Conservation (phyloP, 2,329 filamentous ascomycete species). For the Aureobasidium sp. region DNA sequence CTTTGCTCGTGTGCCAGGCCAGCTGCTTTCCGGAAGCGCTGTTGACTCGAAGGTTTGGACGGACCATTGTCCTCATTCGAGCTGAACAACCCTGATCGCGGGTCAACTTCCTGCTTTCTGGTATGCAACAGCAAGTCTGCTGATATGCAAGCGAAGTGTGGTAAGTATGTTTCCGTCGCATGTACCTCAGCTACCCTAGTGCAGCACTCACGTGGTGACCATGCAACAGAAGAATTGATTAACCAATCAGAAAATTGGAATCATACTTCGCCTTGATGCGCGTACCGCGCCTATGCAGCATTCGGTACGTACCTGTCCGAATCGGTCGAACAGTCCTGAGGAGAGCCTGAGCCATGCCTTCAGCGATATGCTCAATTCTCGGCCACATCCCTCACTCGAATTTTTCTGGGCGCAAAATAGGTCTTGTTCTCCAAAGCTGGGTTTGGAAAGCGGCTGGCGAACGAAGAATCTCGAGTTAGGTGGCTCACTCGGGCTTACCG, state of each 20-base stretch:
- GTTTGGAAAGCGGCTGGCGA: not conserved
- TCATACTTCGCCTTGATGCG: not conserved
- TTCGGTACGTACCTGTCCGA: not conserved
- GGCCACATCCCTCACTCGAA: no score
- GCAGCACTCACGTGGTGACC: not conserved
- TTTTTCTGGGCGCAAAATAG: not conserved
- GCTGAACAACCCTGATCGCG: not conserved
- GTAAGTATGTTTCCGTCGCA: not conserved
- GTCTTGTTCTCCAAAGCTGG: not conserved
- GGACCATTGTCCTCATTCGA: not conserved
- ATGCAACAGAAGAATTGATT: not conserved
- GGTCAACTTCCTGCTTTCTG: not conserved
- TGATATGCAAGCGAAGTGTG: slow-evolving; percentile 5
- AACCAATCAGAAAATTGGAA: not conserved
- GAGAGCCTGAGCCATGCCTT: not conserved
- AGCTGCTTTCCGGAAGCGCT: not conserved
- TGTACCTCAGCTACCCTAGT: not conserved
- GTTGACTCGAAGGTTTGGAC: not conserved
- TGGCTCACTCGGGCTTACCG: not conserved
- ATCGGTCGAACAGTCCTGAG: not conserved
- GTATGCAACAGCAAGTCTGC: not conserved
- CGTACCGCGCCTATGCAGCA: not conserved
- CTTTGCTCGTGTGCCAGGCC: not conserved
- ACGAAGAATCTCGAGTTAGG: not conserved
- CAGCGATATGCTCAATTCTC: not conserved